Base-by-base conservation (phyloP, 2,329 filamentous ascomycete genomes). In the Fusarium abutilonis region DNA sequence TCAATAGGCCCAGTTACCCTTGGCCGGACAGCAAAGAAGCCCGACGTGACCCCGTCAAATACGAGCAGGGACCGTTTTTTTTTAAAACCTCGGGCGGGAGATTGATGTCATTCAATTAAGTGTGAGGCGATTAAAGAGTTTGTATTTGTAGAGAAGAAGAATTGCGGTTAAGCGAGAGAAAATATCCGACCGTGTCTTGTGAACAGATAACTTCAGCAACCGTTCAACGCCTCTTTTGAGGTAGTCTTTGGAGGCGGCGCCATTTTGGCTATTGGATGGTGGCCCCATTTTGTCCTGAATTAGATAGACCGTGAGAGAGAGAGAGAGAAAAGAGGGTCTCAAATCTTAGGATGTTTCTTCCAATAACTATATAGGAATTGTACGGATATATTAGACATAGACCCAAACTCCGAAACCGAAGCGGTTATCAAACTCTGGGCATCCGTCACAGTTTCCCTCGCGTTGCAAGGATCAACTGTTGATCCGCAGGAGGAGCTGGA, bases 91-190 rank as follows among this genome's bases (percentile, higher is more conserved):
- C 8, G 28, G 31, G 11, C 10, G 31, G 23, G 44, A 63, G 23
- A 63, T 63, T 64, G 62, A 66, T 63, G 62, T 65, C 62, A 65
- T 65, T 55, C 42, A 58, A 17, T 41, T 32, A 29, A 9, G 28
- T 29, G 28, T 32, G 31, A 32, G 31, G 31, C 31, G 11, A 11
- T 1, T 21, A 15, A 26, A 32, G 36, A 29, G 21, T 23, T 23
- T 23, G 21, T 23, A 23, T 23, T 6, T 6, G 21, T 23, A 23
- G 21, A 23, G 21, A 23, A 23, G 21, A 23, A 47, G 41, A 19
- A 26, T 17, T 26, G 26, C 15, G 28, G 35, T 13, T 9, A 29
- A 29, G 10, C 10, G 28, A 29, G 28, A 29, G 28, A 29, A 29
- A 29, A 29, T 10, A 29, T 8, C 10, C 28, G 10, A 29, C 28